Base-by-base conservation (phyloP, 371 early-diverging fungal genomes). In the Mucor irregularis region DNA sequence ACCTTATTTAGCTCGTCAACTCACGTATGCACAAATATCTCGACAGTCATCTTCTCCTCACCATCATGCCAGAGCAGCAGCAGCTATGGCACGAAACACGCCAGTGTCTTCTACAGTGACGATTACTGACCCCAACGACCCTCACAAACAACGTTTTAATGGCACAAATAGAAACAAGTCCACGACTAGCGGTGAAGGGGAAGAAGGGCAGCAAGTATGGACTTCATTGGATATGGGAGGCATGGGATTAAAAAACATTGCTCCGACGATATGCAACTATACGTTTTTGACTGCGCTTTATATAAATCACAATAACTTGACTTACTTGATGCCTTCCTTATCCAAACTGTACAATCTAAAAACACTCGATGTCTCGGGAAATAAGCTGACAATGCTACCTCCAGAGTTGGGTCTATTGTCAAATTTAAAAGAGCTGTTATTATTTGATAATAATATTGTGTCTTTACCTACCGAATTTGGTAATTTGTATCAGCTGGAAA, bases 381-480 rank as follows among this genome's bases (percentile, higher is more conserved):
- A 99, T 75, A 85, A 90, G 68, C 80, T 99, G 11, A 82, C 83
- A 22, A 49, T 73, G 11, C 59, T 99, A 4, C 99, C 99, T 13
- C 79, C 91, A 14, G 98, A 99, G 62, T 68, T 99, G 3, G 98
- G 99, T 1, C 76, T 93, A 69, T 68, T 98, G 28, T 81, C 86
- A 26, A 82, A 82, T 22, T 80, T 99, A 10, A 78, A 81, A 66
- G 97, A 98, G 61, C 78, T 99, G 25, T 64, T 93, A 48, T 58
- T 97, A 37, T 97, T 95, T 72, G 97, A 99, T 73, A 99, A 99
- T 66, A 81, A 87, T 48, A 71, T 99, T 22, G 78, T 88, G 7
- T 85, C 83, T 14, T 62, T 99, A 40, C 99, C 99, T 7, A 74
- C 80, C 45, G 99, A 98, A 73, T 74, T 99, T 40, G 99, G 99